phyloP scores from a whole-genome alignment of 805 yeast species.

The Metschnikowia gelsemii region DNA sequence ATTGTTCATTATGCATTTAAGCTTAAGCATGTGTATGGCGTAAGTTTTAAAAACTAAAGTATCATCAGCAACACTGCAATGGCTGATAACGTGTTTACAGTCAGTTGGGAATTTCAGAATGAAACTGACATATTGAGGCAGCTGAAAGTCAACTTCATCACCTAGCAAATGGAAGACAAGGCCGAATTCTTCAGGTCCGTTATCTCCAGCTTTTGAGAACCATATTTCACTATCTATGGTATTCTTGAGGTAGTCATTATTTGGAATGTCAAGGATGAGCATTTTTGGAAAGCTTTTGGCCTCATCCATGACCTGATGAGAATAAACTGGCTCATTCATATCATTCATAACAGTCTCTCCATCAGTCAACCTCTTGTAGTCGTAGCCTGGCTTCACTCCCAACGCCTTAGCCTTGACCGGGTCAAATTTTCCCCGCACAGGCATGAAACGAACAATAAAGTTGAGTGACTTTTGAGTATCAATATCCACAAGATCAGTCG shows the following conservation, averaged over 20 bases:
- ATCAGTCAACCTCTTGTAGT: conserved; percentile 56
- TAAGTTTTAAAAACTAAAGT: conserved; percentile 57
- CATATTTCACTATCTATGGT: conserved; percentile 29
- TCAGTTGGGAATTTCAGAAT: conserved; percentile 52
- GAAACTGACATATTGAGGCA: conserved; percentile 47
- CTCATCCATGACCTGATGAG: conserved; percentile 72
- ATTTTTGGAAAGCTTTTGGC: conserved; percentile 57
- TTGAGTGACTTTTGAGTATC: conserved; percentile 50
- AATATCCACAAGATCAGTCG: conserved; percentile 24
- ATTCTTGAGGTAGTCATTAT: conserved; percentile 38
- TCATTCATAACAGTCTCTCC: conserved; percentile 58
- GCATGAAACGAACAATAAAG: conserved; percentile 65
- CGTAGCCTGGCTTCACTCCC: conserved; percentile 66
- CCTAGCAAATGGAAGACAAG: conserved; percentile 77
- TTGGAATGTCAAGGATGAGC: conserved; percentile 74
- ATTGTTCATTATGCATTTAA: conserved; percentile 51
- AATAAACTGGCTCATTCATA: conserved; percentile 56
- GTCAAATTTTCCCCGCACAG: conserved; percentile 75
- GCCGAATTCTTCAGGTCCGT: conserved; percentile 41
- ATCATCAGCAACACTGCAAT: conserved; percentile 61
- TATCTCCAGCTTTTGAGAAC: conserved; percentile 32
- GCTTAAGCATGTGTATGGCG: conserved; percentile 52
- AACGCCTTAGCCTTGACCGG: conserved; percentile 61
- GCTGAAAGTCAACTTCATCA: conserved; percentile 49
- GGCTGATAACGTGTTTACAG: conserved; percentile 70